phyloP scores from a whole-genome alignment of 2,329 filamentous ascomycete genomes.

The Phoma sp. region DNA sequence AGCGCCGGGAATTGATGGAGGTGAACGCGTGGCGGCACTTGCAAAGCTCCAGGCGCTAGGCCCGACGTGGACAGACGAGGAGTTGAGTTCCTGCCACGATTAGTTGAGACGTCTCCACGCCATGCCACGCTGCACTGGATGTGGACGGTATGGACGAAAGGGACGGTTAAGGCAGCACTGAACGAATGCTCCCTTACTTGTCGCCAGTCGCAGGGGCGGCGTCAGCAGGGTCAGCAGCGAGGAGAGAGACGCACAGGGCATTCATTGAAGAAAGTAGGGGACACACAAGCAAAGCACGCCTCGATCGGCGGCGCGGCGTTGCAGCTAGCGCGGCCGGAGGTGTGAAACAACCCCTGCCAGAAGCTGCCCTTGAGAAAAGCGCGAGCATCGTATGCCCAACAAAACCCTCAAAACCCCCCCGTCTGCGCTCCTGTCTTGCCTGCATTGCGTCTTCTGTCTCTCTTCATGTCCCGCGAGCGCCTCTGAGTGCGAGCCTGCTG shows the following conservation, averaged over 20 bases:
- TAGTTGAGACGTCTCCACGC: constrained; percentile 1
- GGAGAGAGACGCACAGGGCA: too few relatives aligned
- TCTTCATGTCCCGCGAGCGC: neutral
- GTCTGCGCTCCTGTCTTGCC: constrained; percentile 4
- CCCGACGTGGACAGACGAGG: neutral
- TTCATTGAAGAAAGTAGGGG: too few relatives aligned
- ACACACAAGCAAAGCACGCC: neutral
- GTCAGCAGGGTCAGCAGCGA: too few relatives aligned
- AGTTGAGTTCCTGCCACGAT: neutral
- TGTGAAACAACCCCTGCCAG: constrained; percentile 16
- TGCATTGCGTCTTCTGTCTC: constrained; percentile 2
- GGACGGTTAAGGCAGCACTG: neutral
- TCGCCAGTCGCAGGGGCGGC: neutral
- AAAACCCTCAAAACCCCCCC: constrained; percentile 11
- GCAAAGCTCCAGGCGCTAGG: constrained; percentile 2
- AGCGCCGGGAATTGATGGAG: constrained; percentile 3
- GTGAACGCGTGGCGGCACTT: constrained; percentile 14
- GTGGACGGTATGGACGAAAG: neutral
- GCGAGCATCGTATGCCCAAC: constrained; percentile 6
- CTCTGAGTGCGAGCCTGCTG: neutral
- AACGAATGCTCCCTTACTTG: neutral
- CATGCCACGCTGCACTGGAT: neutral
- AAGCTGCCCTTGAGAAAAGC: constrained; percentile 17
- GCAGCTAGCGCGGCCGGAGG: constrained; percentile 10
- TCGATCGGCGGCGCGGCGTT: neutral